phyloP scores from a whole-genome alignment of 768 basidiomycete species.

The Podaxis carcinomalis region DNA sequence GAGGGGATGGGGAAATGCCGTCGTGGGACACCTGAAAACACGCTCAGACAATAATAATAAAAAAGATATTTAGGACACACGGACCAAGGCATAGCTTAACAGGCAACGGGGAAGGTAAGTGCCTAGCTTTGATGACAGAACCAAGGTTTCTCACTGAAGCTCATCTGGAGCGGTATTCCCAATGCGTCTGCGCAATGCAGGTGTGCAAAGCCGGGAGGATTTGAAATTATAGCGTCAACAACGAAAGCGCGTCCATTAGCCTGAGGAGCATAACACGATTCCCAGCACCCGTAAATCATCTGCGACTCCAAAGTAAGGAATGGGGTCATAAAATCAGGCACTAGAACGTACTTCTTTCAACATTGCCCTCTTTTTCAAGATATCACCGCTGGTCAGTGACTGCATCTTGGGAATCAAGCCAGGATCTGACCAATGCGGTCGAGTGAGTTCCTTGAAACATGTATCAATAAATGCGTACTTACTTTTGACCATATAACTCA shows the following conservation, averaged over 20 bases:
- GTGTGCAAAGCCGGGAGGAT: conserved; percentile 65
- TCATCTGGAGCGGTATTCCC: conserved; percentile 51
- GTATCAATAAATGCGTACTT: conserved; percentile 12
- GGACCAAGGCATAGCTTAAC: conserved; percentile 63
- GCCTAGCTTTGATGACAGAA: conserved; percentile 4
- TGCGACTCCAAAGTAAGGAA: conserved; percentile 16
- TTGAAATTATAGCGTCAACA: conserved; percentile 63
- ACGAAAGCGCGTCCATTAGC: conserved; percentile 42
- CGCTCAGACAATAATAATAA: not conserved
- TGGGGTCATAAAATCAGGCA: not conserved
- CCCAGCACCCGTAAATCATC: conserved; percentile 62
- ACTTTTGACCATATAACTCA: conserved; percentile 77
- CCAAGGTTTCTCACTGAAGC: conserved; percentile 44
- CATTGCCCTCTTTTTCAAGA: conserved; percentile 54
- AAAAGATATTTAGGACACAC: not conserved
- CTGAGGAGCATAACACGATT: conserved; percentile 43
- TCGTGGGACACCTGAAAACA: conserved; percentile 40
- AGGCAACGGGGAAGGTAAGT: conserved; percentile 3
- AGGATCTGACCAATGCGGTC: conserved; percentile 38
- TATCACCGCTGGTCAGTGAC: conserved; percentile 58
- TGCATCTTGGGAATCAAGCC: conserved; percentile 58
- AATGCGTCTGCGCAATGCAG: conserved; percentile 62
- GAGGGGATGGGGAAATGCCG: conserved; percentile 57
- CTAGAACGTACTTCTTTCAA: conserved; percentile 35
- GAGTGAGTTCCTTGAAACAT: conserved; percentile 1